A percentile compares a stretch with the other conserved stretches of the same genome.
These are phyloP conservation scores for Phytopythium sindhum DNA, from an alignment of 352 stramenopile species.

Conservation along the genomic window DNA sequence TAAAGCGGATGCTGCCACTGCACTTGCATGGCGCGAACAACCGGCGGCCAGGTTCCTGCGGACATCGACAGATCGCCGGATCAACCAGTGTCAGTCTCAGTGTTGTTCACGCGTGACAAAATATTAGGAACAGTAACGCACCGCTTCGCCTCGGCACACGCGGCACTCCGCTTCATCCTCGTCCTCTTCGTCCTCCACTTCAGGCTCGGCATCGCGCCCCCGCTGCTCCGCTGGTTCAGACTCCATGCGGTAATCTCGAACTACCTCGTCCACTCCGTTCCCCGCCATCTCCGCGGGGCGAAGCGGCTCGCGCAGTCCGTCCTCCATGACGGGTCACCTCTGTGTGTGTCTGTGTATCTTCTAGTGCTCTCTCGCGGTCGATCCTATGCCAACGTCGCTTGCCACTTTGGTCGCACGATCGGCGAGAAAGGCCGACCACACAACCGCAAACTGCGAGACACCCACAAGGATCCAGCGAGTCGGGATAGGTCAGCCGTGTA, in stretches of 20 bases:
- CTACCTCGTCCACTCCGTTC: neutral
- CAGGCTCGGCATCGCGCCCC: constrained; percentile 1
- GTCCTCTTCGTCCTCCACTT: constrained; percentile 22
- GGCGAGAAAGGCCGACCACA: neutral
- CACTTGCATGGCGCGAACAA: constrained; percentile 92
- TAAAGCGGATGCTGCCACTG: constrained; percentile 93
- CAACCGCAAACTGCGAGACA: neutral
- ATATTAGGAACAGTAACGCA: constrained; percentile 21
- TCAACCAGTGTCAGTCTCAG: neutral
- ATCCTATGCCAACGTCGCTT: neutral
- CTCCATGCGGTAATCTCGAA: neutral
- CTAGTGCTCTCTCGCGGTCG: neutral
- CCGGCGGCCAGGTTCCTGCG: constrained; percentile 59
- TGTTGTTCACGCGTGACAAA: neutral
- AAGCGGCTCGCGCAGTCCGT: constrained; percentile 4
- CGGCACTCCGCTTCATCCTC: constrained; percentile 92
- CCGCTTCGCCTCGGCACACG: constrained; percentile 91
- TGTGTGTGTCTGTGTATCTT: neutral
- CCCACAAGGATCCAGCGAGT: neutral
- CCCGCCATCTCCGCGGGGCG: neutral
- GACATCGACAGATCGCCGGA: neutral
- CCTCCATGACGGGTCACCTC: constrained; percentile 6
- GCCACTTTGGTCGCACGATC: neutral
- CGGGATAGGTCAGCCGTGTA: neutral
- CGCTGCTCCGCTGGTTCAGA: neutral